A percentile compares a stretch with the other conserved stretches of the same genome.
Conservation (phyloP, 352 stramenopile species). For the Pythium apleroticum region DNA sequence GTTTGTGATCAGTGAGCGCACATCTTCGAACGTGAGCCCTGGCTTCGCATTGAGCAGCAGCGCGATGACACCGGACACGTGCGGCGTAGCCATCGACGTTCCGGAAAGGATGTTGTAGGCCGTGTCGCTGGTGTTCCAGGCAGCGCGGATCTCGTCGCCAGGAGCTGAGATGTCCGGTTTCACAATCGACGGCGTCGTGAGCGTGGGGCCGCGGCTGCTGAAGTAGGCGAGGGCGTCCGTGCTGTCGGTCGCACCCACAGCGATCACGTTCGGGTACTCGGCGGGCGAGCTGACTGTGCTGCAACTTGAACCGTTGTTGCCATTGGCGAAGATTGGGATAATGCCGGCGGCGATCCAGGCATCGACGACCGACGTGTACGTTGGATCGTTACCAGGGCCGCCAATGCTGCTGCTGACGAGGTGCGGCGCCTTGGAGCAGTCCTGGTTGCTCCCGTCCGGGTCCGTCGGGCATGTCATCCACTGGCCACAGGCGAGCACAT, state of each 20-base stretch:
- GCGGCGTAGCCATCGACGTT: slow-evolving; percentile 35
- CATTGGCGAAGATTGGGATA: slow-evolving; percentile 26
- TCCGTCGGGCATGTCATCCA: background rate
- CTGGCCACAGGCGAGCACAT: background rate
- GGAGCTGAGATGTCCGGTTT: slow-evolving; percentile 30
- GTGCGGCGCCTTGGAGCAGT: slow-evolving; percentile 13
- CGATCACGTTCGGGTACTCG: slow-evolving; percentile 28
- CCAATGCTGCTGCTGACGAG: background rate
- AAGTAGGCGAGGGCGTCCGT: slow-evolving; percentile 7
- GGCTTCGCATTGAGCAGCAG: slow-evolving; percentile 28
- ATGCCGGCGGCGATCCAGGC: slow-evolving; percentile 24
- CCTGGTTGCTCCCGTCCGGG: background rate
- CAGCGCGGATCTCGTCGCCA: slow-evolving; percentile 12
- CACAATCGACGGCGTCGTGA: background rate
- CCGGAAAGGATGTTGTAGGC: slow-evolving; percentile 19
- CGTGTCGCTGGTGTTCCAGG: slow-evolving; percentile 16
- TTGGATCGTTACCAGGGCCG: slow-evolving; percentile 19
- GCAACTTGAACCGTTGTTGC: slow-evolving; percentile 20
- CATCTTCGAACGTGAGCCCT: slow-evolving; percentile 13
- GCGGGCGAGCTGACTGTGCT: slow-evolving; percentile 12
- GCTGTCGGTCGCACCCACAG: slow-evolving; percentile 18
- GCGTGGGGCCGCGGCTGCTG: slow-evolving; percentile 18
- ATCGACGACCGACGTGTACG: slow-evolving; percentile 18
- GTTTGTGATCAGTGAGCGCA: background rate
- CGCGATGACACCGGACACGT: slow-evolving; percentile 28